Conservation (phyloP, 2,329 filamentous ascomycete species). For the Fusarium sp. region DNA sequence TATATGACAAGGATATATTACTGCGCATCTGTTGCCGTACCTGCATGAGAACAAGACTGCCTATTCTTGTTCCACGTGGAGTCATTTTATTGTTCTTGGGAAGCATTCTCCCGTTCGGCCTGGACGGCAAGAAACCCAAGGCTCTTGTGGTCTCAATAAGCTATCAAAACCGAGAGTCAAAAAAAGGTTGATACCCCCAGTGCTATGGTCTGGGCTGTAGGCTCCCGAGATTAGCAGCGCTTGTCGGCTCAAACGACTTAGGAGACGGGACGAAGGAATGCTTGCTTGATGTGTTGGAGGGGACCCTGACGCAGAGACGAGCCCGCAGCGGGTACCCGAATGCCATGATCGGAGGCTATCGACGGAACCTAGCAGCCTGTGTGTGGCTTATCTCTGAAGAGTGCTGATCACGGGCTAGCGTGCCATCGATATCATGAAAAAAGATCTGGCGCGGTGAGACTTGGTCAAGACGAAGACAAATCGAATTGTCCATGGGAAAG, state of each 20-base stretch:
- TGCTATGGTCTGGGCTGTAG: slow-evolving; percentile 33
- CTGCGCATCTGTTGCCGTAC: slow-evolving; percentile 32
- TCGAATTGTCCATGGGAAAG: neutral
- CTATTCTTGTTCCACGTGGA: slow-evolving; percentile 39
- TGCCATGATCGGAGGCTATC: slow-evolving; percentile 14
- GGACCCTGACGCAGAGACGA: slow-evolving; percentile 35
- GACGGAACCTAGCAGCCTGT: slow-evolving; percentile 24
- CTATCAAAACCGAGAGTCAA: slow-evolving; percentile 7
- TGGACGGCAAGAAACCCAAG: slow-evolving; percentile 13
- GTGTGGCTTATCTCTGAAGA: slow-evolving; percentile 34
- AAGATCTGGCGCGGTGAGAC: neutral
- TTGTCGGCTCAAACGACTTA: slow-evolving; percentile 32
- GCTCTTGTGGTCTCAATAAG: slow-evolving; percentile 18
- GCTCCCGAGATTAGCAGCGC: slow-evolving; percentile 43
- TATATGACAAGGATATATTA: slow-evolving; percentile 17
- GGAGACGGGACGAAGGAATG: slow-evolving; percentile 37
- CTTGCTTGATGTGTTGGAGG: slow-evolving; percentile 24
- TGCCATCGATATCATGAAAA: neutral
- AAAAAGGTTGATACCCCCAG: slow-evolving; percentile 23
- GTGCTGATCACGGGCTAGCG: neutral
- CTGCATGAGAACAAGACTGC: slow-evolving; percentile 37
- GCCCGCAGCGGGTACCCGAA: slow-evolving; percentile 32
- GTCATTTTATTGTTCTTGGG: slow-evolving; percentile 27
- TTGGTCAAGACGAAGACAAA: neutral
- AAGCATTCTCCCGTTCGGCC: slow-evolving; percentile 4